Conservation (phyloP, 2,329 filamentous ascomycete species). For the Pseudovirgaria hyperparasitica region DNA sequence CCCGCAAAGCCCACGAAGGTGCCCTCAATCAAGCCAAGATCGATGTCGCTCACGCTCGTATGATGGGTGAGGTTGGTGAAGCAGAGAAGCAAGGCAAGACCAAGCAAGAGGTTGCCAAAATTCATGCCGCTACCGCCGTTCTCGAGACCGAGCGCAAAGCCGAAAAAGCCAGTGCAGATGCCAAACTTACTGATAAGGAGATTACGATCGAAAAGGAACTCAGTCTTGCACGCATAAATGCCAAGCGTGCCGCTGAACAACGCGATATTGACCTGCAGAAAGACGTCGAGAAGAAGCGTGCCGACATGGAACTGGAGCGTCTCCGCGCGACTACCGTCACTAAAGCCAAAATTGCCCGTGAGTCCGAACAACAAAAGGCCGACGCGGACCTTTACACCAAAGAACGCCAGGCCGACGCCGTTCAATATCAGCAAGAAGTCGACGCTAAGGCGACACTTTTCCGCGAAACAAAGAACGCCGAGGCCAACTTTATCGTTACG, state of each 20-base stretch:
- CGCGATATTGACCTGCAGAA: constrained; percentile 71
- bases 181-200: constrained; percentile 59
- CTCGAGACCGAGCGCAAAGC: constrained; percentile 74
- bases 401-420: constrained; percentile 35
- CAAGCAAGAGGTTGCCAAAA: constrained; percentile 78
- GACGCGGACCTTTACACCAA: constrained; percentile 43
- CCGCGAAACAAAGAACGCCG: constrained; percentile 26
- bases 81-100: constrained; percentile 66
- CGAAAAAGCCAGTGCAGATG: constrained; percentile 68
- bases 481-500: constrained; percentile 29
- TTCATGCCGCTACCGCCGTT: constrained; percentile 73
- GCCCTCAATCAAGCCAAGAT: constrained; percentile 67
- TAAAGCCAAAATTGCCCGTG: constrained; percentile 57
- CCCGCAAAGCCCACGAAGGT: constrained; percentile 73
- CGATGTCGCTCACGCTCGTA: constrained; percentile 45
- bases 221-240: constrained; percentile 62
- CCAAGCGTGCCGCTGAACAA: constrained; percentile 58
- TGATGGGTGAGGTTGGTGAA: constrained; percentile 61
- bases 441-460: constrained; percentile 42
- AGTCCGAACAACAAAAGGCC: constrained; percentile 56
- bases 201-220: constrained; percentile 62
- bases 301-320: constrained; percentile 67
- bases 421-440: constrained; percentile 48
- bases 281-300: constrained; percentile 64
- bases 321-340: constrained; percentile 67